A percentile compares a stretch with the other conserved stretches of the same genome.
These are phyloP conservation scores for Lactarius sp. DNA, from an alignment of 768 basidiomycete genomes.

Conservation along the genomic window DNA sequence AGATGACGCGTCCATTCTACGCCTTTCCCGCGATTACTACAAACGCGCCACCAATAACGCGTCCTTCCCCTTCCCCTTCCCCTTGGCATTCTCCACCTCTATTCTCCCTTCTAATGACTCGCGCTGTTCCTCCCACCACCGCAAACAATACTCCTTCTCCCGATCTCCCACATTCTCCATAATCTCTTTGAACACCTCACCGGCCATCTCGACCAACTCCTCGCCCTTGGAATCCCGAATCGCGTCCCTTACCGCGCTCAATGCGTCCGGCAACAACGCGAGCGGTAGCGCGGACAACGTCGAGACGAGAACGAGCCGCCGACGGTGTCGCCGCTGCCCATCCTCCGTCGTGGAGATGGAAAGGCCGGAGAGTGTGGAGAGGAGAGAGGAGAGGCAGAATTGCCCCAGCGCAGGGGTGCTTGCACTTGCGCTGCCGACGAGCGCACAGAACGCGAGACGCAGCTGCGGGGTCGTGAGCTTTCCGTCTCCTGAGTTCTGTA, in stretches of 20 bases:
- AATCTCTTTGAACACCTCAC: constrained; percentile 60
- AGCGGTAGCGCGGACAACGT: constrained; percentile 59
- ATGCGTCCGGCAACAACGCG: constrained; percentile 47
- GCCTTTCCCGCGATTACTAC: neutral
- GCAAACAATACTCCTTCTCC: constrained; percentile 61
- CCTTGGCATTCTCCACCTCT: neutral
- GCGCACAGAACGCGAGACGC: constrained; percentile 66
- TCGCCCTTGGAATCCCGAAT: constrained; percentile 31
- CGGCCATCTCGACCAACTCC: constrained; percentile 43
- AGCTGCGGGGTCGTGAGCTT: constrained; percentile 61
- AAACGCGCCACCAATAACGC: neutral
- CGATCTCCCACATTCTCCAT: constrained; percentile 59
- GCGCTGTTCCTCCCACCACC: constrained; percentile 63
- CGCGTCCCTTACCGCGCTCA: constrained; percentile 43
- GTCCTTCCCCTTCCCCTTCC: constrained; percentile 3
- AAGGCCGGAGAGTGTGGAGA: constrained; percentile 26
- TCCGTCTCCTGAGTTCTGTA: constrained; percentile 59
- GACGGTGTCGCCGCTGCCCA: constrained; percentile 41
- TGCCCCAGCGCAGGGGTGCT: constrained; percentile 49
- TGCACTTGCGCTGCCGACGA: constrained; percentile 54
- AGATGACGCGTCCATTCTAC: constrained; percentile 21
- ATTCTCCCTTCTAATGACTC: neutral
- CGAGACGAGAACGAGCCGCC: constrained; percentile 63
- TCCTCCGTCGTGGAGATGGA: constrained; percentile 12
- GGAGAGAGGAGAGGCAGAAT: constrained; percentile 47